A percentile compares a stretch with the other conserved stretches of the same genome.
Evolutionary conservation across 2,329 filamentous ascomycete genomes (phyloP).

Genomic region (Aureobasidium melanogenum): DNA sequence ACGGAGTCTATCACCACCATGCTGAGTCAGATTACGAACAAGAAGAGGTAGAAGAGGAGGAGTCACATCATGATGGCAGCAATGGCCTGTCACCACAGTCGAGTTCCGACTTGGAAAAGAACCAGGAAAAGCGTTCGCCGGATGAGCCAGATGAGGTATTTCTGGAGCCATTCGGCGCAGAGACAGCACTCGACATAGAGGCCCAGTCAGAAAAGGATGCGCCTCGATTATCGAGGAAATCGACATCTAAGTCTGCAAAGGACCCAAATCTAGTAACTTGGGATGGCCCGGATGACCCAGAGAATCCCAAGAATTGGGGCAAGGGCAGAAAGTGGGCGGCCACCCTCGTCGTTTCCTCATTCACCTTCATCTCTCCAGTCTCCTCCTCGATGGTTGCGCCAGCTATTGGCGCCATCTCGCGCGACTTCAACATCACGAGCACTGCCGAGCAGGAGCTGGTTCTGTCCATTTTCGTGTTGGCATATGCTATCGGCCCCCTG

Average conservation of each 20-base stretch:
- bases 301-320: conserved; percentile 40
- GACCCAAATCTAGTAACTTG: conserved; percentile 33
- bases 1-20: conserved; percentile 21
- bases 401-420: conserved; percentile 21
- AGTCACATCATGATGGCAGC: neutral
- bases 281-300: conserved; percentile 37
- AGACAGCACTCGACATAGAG: neutral
- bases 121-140: neutral
- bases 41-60: neutral
- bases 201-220: neutral
- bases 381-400: conserved; percentile 33
- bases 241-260: conserved; percentile 19
- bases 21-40: conserved; percentile 6
- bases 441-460: conserved; percentile 21
- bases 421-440: conserved; percentile 22
- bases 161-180: conserved; percentile 6
- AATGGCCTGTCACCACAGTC: neutral
- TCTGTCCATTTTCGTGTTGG: conserved; percentile 30
- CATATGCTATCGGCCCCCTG: conserved; percentile 29
- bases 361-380: conserved; percentile 32
- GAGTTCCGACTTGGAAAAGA: conserved; percentile 11
- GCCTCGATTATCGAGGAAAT: conserved; percentile 15
- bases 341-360: conserved; percentile 34
- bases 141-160: conserved; percentile 12
- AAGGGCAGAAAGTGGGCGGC: conserved; percentile 36